Conservation (phyloP, 257 asterid species). For the Primulina eburnea region DNA sequence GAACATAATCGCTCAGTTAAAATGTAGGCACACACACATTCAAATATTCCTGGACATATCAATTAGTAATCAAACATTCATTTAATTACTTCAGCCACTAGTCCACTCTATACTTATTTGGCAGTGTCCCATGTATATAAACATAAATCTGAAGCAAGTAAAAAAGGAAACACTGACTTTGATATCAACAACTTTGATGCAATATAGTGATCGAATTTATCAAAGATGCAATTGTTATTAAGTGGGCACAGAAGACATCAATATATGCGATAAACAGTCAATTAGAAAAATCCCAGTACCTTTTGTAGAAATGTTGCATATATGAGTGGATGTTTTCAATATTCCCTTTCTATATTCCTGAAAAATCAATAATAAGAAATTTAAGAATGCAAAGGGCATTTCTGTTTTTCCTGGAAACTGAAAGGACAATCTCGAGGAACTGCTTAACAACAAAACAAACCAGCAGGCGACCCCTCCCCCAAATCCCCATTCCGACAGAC, state of each 20-base stretch:
- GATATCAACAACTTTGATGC: not conserved
- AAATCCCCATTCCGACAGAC: not conserved
- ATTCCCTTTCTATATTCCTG: conserved; percentile 33
- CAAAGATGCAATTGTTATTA: conserved; percentile 5
- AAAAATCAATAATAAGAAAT: conserved; percentile 10
- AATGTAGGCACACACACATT: not conserved
- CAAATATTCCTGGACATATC: not conserved
- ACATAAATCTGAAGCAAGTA: not conserved
- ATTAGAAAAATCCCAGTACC: conserved; percentile 23
- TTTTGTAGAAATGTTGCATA: conserved; percentile 36
- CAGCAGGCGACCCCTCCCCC: not conserved
- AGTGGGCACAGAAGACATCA: conserved; percentile 14
- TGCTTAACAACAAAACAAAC: not conserved
- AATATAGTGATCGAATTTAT: not conserved
- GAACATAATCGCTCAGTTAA: not conserved
- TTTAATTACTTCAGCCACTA: not conserved
- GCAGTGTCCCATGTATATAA: not conserved
- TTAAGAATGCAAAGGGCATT: not conserved
- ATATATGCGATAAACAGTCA: conserved; percentile 9
- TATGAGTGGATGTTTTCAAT: conserved; percentile 32
- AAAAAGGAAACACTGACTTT: not conserved
- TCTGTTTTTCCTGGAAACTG: not conserved
- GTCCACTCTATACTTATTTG: not conserved
- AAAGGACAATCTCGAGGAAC: not conserved
- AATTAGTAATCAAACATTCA: not conserved